phyloP scores from a whole-genome alignment of 441 rosid species.

The Sinapis alba region DNA sequence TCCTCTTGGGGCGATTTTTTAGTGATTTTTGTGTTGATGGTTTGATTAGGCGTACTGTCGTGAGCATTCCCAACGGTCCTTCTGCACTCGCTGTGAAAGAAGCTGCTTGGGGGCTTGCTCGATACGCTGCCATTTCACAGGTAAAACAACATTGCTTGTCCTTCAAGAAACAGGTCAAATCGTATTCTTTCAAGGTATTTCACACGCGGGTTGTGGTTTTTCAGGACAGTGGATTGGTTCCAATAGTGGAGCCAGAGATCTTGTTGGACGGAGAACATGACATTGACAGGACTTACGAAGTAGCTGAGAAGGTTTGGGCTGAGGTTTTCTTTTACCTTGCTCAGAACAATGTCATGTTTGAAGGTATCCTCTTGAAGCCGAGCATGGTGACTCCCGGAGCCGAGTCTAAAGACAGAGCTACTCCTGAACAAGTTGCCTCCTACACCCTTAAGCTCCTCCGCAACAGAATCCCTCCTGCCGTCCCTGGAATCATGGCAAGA shows the following conservation, averaged over 20 bases:
- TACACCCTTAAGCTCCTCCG: conserved; percentile 89
- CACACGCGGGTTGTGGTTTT: conserved; percentile 21
- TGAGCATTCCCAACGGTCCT: conserved; percentile 96
- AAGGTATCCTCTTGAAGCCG: conserved; percentile 92
- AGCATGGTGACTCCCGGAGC: conserved; percentile 99
- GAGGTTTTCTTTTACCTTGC: conserved; percentile 93
- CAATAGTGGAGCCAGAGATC: conserved; percentile 96
- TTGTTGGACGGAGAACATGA: conserved; percentile 89
- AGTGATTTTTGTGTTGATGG: conserved; percentile 1
- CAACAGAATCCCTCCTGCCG: conserved; percentile 76
- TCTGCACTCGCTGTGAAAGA: conserved; percentile 88
- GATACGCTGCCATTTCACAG: conserved; percentile 89
- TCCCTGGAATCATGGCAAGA: conserved; percentile 91
- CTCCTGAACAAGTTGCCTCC: conserved; percentile 74
- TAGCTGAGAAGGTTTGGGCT: conserved; percentile 87
- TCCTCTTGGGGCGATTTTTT: not conserved
- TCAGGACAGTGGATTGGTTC: conserved; percentile 90
- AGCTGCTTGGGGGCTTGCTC: conserved; percentile 98
- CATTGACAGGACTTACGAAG: conserved; percentile 86
- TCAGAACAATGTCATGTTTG: conserved; percentile 86
- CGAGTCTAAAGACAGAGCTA: conserved; percentile 76
- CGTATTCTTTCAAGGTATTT: not conserved
- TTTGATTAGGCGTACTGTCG: conserved; percentile 80
- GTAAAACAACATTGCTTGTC: conserved; percentile 35
- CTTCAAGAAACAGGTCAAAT: conserved; percentile 2